Evolutionary conservation across 352 stramenopile genomes (phyloP), one percentile per base, ranked within the genome.

Genomic region (Globisporangium splendens): DNA sequence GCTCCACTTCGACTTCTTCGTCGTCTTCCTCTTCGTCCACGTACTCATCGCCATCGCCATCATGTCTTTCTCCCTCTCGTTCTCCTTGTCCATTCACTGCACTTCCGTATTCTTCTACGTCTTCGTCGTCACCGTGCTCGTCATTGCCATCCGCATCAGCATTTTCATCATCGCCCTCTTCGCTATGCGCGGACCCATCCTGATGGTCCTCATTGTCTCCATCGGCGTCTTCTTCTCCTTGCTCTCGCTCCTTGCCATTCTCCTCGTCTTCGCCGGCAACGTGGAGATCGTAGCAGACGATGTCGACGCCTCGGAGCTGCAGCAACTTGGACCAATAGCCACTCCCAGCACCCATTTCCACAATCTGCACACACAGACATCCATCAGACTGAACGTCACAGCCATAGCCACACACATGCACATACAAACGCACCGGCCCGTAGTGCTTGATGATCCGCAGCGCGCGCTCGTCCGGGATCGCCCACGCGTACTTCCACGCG

Each of bases 361-460:
- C 75, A 64, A 97, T 94, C 70, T 93, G 46, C 21, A 42, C 38
- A 3, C n/a, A n/a, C n/a, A n/a, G n/a, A n/a, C n/a, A n/a, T 13
- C 38, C 15, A 22, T 35, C 43, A 42, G 18, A 28, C 28, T 35
- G n/a, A n/a, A 10, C 5, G 7, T 35, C 28, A 35, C 10, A 6
- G 7, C 28, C 28, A 35, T 8, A 35, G 5, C 7, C 28, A 35
- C 28, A 35, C 28, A 35, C 28, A 35, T 10, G 10, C 28, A 8
- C 28, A 8, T 6, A 15, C 4, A 12, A 44, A 38, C 68, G 24
- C 61, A 94, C 84, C 51, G 88, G 89, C 61, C 72, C 77, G 62
- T 97, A 98, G 56, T 96, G 74, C 64, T 94, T 93, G 66, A 98
- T 84, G 66, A 98, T 93, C 5, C 73, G 79, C 57, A 98, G 66